Evolutionary conservation across 2,329 filamentous ascomycete species (phyloP), one percentile per base, ranked within the genome.

Genomic region (Mariannaea sp.): DNA sequence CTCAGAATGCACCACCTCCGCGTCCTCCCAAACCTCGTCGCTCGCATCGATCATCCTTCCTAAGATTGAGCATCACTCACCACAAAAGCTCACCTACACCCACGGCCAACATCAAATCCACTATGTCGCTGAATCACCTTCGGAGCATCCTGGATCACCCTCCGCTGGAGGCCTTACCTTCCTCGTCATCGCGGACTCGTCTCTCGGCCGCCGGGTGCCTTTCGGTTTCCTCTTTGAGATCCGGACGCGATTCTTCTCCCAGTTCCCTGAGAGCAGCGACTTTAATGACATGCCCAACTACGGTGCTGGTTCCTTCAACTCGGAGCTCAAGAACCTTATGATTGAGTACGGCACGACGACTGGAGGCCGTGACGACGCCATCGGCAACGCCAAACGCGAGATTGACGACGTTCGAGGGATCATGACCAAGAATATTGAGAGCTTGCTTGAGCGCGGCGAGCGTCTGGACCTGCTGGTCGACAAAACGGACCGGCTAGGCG

Each of bases 351-450:
- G 92, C 49, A 89, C 89, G 20, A 90, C 90, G 8, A 82, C 84
- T 58, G 84, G 84, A 19, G 85, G 89, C 36, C 82, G 88, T 73
- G 80, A 89, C 65, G 91, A 97, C 76, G 90, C 92, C 57, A 85
- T 97, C 56, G 80, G 83, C 48, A 92, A 89, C 57, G 93, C 91
- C 30, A 88, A 90, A 73, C 81, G 85, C 51, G 94, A 97, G 75
- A 97, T 99, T 65, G 92, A 97, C 61, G 92, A 90, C 67, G 92
- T 96, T 45, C 79, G 89, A 50, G 90, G 92, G 59, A 95, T 96
- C 71, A 96, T 96, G 92, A 95, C 90, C 51, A 86, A 92, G 77
- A 96, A 96, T 70, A 96, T 97, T 61, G 92, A 96, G 79, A 83
- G 89, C 46, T 81, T 96, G 59, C 77, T 96, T 33, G 91, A 96